Evolutionary conservation across 2,329 filamentous ascomycete genomes (phyloP).

Genomic region (Pleoardoris graminearum): DNA sequence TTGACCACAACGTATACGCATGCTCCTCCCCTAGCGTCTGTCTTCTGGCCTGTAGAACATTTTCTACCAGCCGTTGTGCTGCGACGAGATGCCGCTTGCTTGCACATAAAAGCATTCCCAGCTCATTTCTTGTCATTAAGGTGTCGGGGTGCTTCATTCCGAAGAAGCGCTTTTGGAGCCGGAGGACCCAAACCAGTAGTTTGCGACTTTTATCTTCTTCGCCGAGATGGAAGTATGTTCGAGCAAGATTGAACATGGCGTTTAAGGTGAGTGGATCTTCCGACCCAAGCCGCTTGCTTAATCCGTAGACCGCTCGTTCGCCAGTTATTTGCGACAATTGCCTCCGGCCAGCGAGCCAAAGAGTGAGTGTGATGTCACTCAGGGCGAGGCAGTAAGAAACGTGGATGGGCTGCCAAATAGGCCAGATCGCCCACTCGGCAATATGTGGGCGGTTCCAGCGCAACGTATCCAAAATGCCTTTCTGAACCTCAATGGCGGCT

Average conservation of each 20-base stretch:
- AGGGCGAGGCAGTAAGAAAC: slow-evolving; percentile 23
- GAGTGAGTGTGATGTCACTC: slow-evolving; percentile 20
- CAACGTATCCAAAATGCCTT: slow-evolving; percentile 15
- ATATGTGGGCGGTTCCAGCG: slow-evolving; percentile 14
- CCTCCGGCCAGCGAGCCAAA: slow-evolving; percentile 24
- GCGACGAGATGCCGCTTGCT: slow-evolving; percentile 14
- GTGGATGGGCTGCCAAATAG: slow-evolving; percentile 21
- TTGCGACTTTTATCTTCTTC: slow-evolving; percentile 14
- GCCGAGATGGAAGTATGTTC: slow-evolving; percentile 22
- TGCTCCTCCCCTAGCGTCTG: slow-evolving; percentile 30
- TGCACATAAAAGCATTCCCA: slow-evolving; percentile 21
- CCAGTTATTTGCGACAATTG: slow-evolving; percentile 11
- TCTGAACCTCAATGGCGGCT: slow-evolving; percentile 14
- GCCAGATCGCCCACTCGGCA: slow-evolving; percentile 17
- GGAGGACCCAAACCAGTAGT: slow-evolving; percentile 19
- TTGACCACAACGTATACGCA: slow-evolving; percentile 33
- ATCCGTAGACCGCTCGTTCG: slow-evolving; percentile 18
- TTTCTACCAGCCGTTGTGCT: slow-evolving; percentile 13
- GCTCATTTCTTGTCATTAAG: slow-evolving; percentile 25
- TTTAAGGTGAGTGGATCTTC: slow-evolving; percentile 23
- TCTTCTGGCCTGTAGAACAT: slow-evolving; percentile 21
- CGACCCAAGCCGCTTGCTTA: slow-evolving; percentile 23
- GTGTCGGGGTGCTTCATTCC: slow-evolving; percentile 24
- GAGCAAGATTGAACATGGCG: slow-evolving; percentile 31
- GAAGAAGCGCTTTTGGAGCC: slow-evolving; percentile 20